phyloP scores from a whole-genome alignment of 768 basidiomycete species.

The Lanmaoa pseudosensibilis region DNA sequence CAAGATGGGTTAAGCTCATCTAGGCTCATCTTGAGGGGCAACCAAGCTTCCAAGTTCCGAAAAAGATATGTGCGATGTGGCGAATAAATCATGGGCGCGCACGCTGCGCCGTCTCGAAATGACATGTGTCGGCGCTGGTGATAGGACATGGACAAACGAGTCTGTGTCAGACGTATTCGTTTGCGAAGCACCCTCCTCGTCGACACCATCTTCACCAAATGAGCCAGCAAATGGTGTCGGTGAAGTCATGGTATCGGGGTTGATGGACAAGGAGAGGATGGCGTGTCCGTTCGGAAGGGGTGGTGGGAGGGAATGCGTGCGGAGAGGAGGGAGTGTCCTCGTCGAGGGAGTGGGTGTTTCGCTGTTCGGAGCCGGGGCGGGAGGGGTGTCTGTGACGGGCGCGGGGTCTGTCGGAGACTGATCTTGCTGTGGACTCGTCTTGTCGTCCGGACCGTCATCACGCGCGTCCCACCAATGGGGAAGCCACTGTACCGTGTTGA shows the following conservation, averaged over 20 bases:
- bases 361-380: neutral
- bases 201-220: neutral
- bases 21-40: conserved; percentile 1
- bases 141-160: conserved; percentile 20
- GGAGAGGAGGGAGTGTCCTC: conserved; percentile 5
- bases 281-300: conserved; percentile 1
- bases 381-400: neutral
- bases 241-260: neutral
- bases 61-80: conserved; percentile 28
- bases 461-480: neutral
- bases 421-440: neutral
- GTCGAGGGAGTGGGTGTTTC: neutral
- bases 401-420: neutral
- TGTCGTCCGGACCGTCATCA: neutral
- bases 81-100: conserved; percentile 27
- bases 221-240: neutral
- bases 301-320: conserved; percentile 9
- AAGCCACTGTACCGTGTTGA: conserved; percentile 9
- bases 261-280: neutral
- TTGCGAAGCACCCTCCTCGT: neutral
- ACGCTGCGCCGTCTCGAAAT: conserved; percentile 17
- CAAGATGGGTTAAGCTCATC: neutral
- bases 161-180: conserved; percentile 6
- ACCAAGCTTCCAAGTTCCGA: conserved; percentile 28
- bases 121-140: conserved; percentile 13